These are phyloP conservation scores for Fremontodendron californicum DNA, from an alignment of 345 rosid genomes.

Conservation along the genomic window DNA sequence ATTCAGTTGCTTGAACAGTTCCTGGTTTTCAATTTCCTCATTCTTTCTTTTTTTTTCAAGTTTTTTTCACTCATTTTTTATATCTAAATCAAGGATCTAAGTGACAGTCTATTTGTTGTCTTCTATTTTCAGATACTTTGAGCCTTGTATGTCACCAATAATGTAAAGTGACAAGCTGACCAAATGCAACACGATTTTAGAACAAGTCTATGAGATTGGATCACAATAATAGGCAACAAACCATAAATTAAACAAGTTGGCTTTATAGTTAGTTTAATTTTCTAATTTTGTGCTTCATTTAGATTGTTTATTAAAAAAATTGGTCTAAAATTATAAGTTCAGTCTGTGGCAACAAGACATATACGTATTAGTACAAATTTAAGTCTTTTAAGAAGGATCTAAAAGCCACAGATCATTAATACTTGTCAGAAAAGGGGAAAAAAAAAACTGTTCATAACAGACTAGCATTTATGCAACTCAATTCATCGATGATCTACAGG, in stretches of 20 bases:
- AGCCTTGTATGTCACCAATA: neutral
- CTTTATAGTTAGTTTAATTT: neutral
- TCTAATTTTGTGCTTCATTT: neutral
- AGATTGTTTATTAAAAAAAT: neutral
- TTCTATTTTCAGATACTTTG: no score
- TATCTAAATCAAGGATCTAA: no score
- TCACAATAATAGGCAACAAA: neutral
- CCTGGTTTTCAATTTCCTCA: neutral
- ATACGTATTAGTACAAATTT: neutral
- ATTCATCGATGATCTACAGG: neutral
- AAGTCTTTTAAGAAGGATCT: neutral
- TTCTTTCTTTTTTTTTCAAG: no score
- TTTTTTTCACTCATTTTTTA: no score
- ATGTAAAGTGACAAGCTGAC: neutral
- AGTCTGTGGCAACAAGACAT: neutral
- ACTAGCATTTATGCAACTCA: neutral
- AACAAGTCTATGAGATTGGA: no score
- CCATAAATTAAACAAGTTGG: neutral
- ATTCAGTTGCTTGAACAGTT: neutral
- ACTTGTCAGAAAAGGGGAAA: neutral
- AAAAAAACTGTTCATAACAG: neutral
- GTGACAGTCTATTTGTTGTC: no score
- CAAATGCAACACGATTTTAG: neutral
- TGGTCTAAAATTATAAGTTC: neutral
- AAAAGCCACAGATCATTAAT: neutral